Evolutionary conservation across 306 rosid genomes (phyloP), one percentile per base, ranked within the genome.

Genomic region (Lathyrus aphaca): DNA sequence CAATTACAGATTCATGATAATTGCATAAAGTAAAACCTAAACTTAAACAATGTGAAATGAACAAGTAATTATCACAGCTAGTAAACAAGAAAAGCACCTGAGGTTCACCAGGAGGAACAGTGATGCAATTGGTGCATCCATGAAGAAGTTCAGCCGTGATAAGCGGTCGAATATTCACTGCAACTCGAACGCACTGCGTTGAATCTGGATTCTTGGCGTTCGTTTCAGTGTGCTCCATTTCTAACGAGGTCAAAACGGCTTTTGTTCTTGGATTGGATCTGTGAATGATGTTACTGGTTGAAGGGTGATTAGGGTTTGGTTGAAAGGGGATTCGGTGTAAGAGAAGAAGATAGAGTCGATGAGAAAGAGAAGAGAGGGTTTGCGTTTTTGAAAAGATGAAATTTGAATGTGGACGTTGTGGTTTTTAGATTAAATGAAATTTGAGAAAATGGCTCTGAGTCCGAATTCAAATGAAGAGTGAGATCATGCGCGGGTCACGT

Each of bases 81-180:
- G 29, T 3, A 10, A 50, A 54, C 8, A 21, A 7, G 30, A 40
- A 45, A 49, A 5, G 13, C 14, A 69, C 97, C 95, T 95, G 99
- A 68, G 95, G 88, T 74, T 95, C 99, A 3, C 96, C 96, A 1
- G 88, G 88, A 78, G 81, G 89, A 15, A 89, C 81, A 3, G 97
- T 73, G 73, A 95, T 89, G 67, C 99, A 95, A 68, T 95, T 97
- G 4, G 97, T 91, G 73, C 97, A 95, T 0, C 96, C 99, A 1
- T 82, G 68, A 17, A 95, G 58, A 55, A 95, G 96, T 91, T 95
- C 99, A 0, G 97, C 43, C 0, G 96, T 89, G 42, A 95, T 87
- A 75, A 94, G 74, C 3, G 99, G 99, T 23, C 99, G 82, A 0
- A 94, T 72, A 30, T 94, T 91, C 39, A 94, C 97, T 0, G 99